Conservation (phyloP, 1,139 yeast species). For the Keqinozyma sinolaborantium region DNA sequence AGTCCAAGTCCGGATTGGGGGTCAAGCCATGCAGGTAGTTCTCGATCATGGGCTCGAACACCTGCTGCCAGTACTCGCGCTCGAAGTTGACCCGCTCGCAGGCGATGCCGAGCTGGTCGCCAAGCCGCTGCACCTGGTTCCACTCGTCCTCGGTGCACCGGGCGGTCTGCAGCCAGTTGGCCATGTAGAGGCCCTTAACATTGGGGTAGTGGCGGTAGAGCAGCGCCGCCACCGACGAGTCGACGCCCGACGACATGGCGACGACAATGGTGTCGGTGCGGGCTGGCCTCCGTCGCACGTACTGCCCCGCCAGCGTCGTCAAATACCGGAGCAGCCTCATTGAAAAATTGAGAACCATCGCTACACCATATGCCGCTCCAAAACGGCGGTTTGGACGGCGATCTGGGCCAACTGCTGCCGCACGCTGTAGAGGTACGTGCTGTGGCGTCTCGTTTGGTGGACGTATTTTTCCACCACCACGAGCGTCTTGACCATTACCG, state of each 20-base stretch:
- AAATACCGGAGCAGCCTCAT: background rate
- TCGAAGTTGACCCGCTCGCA: conserved; percentile 82
- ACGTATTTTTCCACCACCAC: conserved; percentile 9
- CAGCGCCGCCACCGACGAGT: conserved; percentile 87
- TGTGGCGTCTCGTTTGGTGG: background rate
- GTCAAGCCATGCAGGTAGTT: conserved; percentile 71
- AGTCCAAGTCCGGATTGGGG: conserved; percentile 92
- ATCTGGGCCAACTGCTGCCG: background rate
- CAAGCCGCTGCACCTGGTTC: conserved; percentile 73
- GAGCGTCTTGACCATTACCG: conserved; percentile 5
- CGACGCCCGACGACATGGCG: conserved; percentile 98
- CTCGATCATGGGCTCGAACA: conserved; percentile 86
- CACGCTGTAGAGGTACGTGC: background rate
- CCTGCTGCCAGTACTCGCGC: conserved; percentile 87
- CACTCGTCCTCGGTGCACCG: conserved; percentile 85
- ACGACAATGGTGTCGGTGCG: conserved; percentile 61
- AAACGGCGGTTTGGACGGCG: background rate
- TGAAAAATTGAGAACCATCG: background rate
- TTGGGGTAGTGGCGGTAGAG: conserved; percentile 49
- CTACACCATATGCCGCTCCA: background rate
- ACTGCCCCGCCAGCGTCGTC: conserved; percentile 3
- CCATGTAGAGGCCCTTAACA: conserved; percentile 85
- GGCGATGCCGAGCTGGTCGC: conserved; percentile 57
- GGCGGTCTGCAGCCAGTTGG: conserved; percentile 77
- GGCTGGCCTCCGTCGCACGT: conserved; percentile 43